Base-by-base conservation (phyloP, 2,329 filamentous ascomycete species). In the Epichloe festucae region DNA sequence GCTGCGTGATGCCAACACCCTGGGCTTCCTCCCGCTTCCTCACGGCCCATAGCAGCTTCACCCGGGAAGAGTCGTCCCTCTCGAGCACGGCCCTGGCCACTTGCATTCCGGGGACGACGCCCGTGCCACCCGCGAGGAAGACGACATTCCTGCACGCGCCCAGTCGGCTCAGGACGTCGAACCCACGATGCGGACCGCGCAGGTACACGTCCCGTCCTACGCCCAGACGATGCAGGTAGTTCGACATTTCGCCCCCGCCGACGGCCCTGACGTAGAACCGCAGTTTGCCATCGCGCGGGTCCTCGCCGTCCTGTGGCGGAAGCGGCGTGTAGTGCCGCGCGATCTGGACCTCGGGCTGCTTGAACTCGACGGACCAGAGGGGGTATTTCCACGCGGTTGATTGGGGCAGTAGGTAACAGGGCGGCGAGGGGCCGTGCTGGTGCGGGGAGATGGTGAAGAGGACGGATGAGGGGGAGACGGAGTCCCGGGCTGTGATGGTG, bases 261-360 rank as follows among this genome's bases (percentile, higher is more conserved):
- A 95, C 81, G 54, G 76, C 78, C n/a, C 90, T 81, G 49, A 97
- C 83, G 55, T 94, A 76, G 55, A 97, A 83, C 8, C 85, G 75
- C 51, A 95, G 61, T 2, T 70, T 64, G 41, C 73, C 69, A 36
- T 62, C 60, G n/a, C 65, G 59, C 2, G 58, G 60, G 2, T 66
- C 61, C 14, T 63, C 59, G 4, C 49, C 58, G 0, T 54, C 49
- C 0, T 58, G 27, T 0, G 81, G 76, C 0, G 89, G 91, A 0
- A 98, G 72, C 0, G 91, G 89, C 4, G 93, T 97, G 68, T 98
- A 98, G 53, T 89, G 83, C 55, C 93, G 74, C 43, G 88, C 87
- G 59, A 98, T 95, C 68, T 96, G 90, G 52, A 97, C 70, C 65
- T 95, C 84, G 2, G 93, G 93, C 70, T 97, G 93, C 70, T 95